These are phyloP conservation scores for Trichoderma guizhouense DNA, from an alignment of 2,329 filamentous ascomycete species.

Conservation along the genomic window DNA sequence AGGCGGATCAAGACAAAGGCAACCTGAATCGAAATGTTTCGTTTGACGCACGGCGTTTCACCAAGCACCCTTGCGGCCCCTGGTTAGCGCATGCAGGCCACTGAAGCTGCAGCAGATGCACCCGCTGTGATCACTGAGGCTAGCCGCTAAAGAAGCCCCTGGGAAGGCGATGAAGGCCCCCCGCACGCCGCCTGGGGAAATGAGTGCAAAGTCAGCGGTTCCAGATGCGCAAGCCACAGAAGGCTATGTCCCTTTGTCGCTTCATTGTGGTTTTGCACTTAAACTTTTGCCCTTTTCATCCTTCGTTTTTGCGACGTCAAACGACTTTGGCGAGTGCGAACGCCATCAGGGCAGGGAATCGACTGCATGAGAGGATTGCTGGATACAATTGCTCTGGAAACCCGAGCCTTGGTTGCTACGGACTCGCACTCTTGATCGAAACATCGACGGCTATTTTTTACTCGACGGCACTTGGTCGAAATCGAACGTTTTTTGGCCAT, in stretches of 20 bases:
- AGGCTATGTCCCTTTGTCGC: background rate
- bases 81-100: conserved; percentile 1
- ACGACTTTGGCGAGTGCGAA: background rate
- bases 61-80: background rate
- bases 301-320: background rate
- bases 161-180: background rate
- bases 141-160: background rate
- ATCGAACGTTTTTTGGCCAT: background rate
- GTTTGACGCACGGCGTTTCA: conserved; percentile 6
- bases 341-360: background rate
- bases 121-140: background rate
- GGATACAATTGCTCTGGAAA: background rate
- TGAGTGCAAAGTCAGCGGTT: background rate
- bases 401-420: background rate
- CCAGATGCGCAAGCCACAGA: background rate
- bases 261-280: background rate
- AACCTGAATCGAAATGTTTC: background rate
- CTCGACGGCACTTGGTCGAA: background rate
- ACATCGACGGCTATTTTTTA: background rate
- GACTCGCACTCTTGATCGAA: background rate
- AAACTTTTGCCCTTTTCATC: conserved; percentile 7
- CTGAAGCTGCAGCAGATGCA: background rate
- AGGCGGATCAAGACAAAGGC: background rate
- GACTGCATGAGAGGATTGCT: background rate
- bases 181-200: background rate